phyloP scores from a whole-genome alignment of 345 rosid genomes.

The Orychophragmus violaceus region DNA sequence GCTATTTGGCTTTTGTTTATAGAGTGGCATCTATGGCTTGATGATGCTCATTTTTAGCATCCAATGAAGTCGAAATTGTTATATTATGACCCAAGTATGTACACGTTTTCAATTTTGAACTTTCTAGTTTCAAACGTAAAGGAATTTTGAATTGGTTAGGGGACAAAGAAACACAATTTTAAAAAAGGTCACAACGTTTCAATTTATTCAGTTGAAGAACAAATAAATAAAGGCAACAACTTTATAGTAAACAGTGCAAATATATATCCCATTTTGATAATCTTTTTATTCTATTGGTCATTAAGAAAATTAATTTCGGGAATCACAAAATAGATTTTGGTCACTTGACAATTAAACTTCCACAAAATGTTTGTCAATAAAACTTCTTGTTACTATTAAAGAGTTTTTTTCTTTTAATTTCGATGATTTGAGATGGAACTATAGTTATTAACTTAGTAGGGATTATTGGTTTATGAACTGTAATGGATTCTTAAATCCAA shows the following conservation, averaged over 20 bases:
- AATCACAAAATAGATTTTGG: not conserved
- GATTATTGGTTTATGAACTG: too few species aligned
- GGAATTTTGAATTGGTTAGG: conserved; percentile 20
- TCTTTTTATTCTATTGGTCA: not conserved
- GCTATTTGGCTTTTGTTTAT: conserved; percentile 16
- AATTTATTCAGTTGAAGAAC: conserved; percentile 18
- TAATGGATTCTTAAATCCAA: too few species aligned
- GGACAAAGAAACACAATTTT: conserved; percentile 6
- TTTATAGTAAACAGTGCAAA: conserved; percentile 24
- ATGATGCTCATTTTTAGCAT: conserved; percentile 5
- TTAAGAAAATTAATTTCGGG: not conserved
- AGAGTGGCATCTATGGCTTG: not conserved
- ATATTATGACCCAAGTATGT: not conserved
- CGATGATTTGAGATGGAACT: not conserved
- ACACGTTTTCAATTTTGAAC: not conserved
- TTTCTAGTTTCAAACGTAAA: not conserved
- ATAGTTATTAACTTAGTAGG: not conserved
- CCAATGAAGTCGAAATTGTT: not conserved
- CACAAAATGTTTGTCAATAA: not conserved
- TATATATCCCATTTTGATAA: not conserved
- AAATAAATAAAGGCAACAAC: conserved; percentile 10
- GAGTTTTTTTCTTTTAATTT: not conserved
- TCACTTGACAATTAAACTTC: not conserved
- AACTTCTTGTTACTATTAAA: not conserved
- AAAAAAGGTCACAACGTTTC: conserved; percentile 11